These are phyloP conservation scores for Trifolium pratense DNA, from an alignment of 306 rosid genomes.

Conservation along the genomic window DNA sequence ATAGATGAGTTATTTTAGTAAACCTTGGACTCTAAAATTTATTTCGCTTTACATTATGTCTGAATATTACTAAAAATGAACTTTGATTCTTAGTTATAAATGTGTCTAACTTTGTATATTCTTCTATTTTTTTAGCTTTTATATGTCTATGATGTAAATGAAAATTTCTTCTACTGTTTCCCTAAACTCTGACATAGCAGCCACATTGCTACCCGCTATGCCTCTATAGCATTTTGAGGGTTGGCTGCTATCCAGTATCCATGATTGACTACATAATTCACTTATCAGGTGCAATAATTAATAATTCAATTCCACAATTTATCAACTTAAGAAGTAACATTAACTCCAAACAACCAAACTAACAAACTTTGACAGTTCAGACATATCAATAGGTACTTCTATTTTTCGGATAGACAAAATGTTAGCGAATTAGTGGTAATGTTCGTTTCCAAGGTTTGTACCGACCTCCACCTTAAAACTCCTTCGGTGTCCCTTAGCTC, in stretches of 20 bases:
- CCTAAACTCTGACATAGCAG: neutral
- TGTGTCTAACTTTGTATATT: neutral
- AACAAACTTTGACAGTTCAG: neutral
- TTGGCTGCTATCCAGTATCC: neutral
- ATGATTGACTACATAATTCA: no score
- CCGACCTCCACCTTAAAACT: no score
- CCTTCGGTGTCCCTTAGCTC: no score
- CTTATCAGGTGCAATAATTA: no score
- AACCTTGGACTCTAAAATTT: neutral
- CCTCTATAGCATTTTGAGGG: neutral
- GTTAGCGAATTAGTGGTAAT: no score
- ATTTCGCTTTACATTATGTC: neutral
- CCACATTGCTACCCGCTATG: neutral
- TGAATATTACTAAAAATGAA: neutral
- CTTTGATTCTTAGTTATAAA: neutral
- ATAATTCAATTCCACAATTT: neutral
- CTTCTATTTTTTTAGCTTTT: neutral
- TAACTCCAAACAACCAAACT: neutral
- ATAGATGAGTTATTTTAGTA: neutral
- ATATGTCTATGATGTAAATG: neutral
- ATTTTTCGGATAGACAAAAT: no score
- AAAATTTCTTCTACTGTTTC: neutral
- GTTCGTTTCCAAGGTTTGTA: no score
- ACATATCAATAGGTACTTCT: no score
- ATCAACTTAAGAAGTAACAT: neutral